phyloP scores from a whole-genome alignment of 148 eudicot genomes.

The Chenopodium formosanum region DNA sequence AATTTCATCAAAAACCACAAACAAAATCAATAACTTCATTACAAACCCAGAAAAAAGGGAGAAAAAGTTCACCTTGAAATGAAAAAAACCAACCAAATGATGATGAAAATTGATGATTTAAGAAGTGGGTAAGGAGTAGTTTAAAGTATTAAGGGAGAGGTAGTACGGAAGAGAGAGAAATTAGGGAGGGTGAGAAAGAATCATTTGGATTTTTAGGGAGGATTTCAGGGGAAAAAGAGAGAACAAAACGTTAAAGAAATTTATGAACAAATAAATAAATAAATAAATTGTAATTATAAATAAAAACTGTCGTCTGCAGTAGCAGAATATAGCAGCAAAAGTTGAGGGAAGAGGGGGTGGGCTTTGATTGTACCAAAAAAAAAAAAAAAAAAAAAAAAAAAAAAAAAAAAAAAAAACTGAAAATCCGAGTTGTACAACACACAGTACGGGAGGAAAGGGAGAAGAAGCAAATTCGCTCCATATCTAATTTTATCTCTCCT shows the following conservation, averaged over 20 bases:
- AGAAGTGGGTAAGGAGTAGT: constrained; percentile 2
- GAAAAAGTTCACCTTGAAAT: not conserved
- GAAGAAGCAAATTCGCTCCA: constrained; percentile 4
- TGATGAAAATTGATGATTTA: constrained; percentile 3
- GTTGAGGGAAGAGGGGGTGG: not conserved
- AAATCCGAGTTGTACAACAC: not conserved
- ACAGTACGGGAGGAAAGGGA: constrained; percentile 12
- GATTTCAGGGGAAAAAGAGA: not conserved
- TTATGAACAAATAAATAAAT: not conserved
- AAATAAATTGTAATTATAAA: not conserved
- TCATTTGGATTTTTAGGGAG: constrained; percentile 4
- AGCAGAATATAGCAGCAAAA: constrained; percentile 4
- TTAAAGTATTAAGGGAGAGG: constrained; percentile 5
- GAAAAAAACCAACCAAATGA: not conserved
- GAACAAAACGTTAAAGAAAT: not conserved
- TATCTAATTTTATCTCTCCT: not conserved
- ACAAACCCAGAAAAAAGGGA: not conserved
- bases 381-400: constrained; percentile 1
- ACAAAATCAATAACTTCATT: not conserved
- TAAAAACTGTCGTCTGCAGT: constrained; percentile 8
- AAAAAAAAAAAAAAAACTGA: constrained; percentile 3
- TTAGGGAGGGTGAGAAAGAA: not conserved
- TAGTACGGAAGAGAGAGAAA: not conserved
- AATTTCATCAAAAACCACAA: not conserved
- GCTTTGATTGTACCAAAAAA: not conserved